Evolutionary conservation across 1,284 basidiomycete species (phyloP), one percentile per base, ranked within the genome.

Genomic region (Tranzscheliella williamsii): DNA sequence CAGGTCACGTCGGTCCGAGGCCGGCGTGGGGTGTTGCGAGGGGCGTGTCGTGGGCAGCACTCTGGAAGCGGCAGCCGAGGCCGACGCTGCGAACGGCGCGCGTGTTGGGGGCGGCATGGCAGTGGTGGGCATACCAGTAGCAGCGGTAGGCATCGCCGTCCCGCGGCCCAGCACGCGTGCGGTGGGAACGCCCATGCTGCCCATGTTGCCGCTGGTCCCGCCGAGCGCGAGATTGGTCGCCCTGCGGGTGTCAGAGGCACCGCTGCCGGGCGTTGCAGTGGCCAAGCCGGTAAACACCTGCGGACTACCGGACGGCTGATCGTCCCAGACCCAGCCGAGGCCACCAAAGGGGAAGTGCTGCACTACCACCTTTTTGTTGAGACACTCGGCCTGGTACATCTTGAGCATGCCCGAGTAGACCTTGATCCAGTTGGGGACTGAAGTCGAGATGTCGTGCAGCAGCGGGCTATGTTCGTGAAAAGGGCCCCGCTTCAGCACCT

Each of bases 301-400:
- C 16, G 17, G 4, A 11, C 31, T 32, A 8, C 15, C 26, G 26
- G 8, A 27, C n/a, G 43, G 32, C 2, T 12, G 18, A 15, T 60
- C 44, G 3, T 16, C 3, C 54, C 54, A 64, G 12, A 48, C 47
- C 18, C 32, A 73, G 4, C 70, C 75, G 1, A 62, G 57, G 31
- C 70, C 73, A 9, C 92, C 93, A 21, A 97, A 83, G 24, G 87
- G 87, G 34, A 97, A 83, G 72, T 96, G 93, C 78, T 98, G 94
- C 12, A 97, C 91, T 4, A 97, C 94, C 12, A 95, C 93, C n/a
- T 88, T 84, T 79, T 97, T 97, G 9, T 87, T 85, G 23, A 96
- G 80, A n/a, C 96, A 92, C 78, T 98, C 94, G 13, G 87, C 91
- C 83, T 89, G 84, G 79, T 93, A 98, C 93, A 98, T 97, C 81